phyloP scores from a whole-genome alignment of 257 asterid genomes.

The Primulina eburnea region DNA sequence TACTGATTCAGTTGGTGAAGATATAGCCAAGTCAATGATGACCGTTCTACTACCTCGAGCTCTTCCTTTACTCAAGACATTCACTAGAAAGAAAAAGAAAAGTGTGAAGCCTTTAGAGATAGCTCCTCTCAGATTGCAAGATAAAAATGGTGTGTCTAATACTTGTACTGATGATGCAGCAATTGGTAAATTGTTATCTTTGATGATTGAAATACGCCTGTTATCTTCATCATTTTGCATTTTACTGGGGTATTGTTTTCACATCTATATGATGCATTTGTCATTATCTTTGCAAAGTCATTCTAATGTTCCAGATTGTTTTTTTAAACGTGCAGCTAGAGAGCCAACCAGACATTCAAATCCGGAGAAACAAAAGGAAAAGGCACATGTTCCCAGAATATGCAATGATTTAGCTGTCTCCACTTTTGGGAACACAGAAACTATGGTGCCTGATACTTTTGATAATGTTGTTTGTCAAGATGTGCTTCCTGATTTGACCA shows the following conservation, averaged over 20 bases:
- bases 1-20: conserved; percentile 55
- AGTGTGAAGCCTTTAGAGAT: conserved; percentile 28
- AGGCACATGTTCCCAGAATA: conserved; percentile 21
- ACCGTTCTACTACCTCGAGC: conserved; percentile 78
- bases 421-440: conserved; percentile 32
- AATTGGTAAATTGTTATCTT: conserved; percentile 46
- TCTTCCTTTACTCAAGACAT: conserved; percentile 76
- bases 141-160: conserved; percentile 31
- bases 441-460: conserved; percentile 69
- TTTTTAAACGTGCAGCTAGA: conserved; percentile 34
- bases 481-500: conserved; percentile 34
- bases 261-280: conserved; percentile 14
- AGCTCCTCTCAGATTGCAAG: conserved; percentile 30
- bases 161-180: conserved; percentile 26
- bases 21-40: conserved; percentile 71
- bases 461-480: conserved; percentile 48
- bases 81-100: conserved; percentile 67
- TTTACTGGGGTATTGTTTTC: conserved; percentile 19
- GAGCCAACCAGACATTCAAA: conserved; percentile 35
- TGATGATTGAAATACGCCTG: conserved; percentile 21
- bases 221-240: background rate
- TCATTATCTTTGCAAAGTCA: conserved; percentile 13
- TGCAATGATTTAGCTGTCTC: conserved; percentile 36
- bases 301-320: conserved; percentile 17
- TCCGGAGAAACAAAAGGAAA: conserved; percentile 30